Evolutionary conservation across 1,284 basidiomycete genomes (phyloP).

Genomic region (Chalciporus sp.): DNA sequence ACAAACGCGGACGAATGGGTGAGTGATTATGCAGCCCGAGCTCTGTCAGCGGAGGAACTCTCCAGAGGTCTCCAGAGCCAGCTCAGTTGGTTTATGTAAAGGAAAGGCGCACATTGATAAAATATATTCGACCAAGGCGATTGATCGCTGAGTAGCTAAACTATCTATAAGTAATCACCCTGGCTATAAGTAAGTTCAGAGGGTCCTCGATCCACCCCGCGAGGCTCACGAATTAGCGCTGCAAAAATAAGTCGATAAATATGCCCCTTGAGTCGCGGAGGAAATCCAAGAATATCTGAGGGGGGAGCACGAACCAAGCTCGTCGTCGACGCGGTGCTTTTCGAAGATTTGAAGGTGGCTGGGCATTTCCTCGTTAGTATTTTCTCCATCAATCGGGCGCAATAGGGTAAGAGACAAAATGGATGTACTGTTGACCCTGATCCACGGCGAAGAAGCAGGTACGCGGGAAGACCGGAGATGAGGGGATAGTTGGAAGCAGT

Average conservation of each 20-base stretch:
- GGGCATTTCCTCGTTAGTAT: slow-evolving; percentile 16
- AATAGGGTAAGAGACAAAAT: slow-evolving; percentile 3
- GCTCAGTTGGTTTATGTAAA: not conserved
- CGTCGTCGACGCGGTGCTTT: slow-evolving; percentile 37
- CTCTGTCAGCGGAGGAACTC: not conserved
- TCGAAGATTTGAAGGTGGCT: slow-evolving; percentile 25
- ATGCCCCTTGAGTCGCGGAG: slow-evolving; percentile 9
- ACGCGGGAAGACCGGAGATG: slow-evolving; percentile 33
- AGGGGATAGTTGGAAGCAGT: slow-evolving; percentile 6
- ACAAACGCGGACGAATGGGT: not conserved
- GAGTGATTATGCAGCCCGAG: not conserved
- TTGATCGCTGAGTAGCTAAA: not conserved
- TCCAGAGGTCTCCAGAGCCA: not conserved
- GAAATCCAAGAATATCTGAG: slow-evolving; percentile 32
- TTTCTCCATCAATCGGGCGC: slow-evolving; percentile 2
- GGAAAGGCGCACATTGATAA: not conserved
- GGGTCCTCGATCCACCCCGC: slow-evolving; percentile 15
- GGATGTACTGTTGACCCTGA: slow-evolving; percentile 32
- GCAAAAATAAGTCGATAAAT: slow-evolving; percentile 29
- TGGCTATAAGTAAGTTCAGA: slow-evolving; percentile 1
- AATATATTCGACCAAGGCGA: not conserved
- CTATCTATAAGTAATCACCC: not conserved
- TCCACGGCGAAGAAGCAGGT: slow-evolving; percentile 29
- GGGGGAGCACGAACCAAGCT: slow-evolving; percentile 6
- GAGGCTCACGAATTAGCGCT: slow-evolving; percentile 11